Evolutionary conservation across 1,139 yeast species (phyloP).

Genomic region (Candida sanyaensis): DNA sequence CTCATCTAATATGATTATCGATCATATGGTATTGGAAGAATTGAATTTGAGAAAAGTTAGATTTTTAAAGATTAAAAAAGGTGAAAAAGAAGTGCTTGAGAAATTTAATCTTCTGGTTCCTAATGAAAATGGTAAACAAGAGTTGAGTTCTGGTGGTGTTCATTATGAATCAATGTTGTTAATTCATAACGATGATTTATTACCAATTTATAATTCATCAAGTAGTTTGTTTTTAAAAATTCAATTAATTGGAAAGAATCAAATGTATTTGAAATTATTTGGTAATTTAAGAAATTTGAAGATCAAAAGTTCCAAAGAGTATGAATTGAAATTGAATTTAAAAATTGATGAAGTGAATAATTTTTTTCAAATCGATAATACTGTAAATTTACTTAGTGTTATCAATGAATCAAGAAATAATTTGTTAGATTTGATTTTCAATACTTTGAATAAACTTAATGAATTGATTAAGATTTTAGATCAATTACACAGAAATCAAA

Average conservation of each 20-base stretch:
- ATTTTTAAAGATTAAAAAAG: slow-evolving; percentile 26
- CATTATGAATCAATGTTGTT: slow-evolving; percentile 33
- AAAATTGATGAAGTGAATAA: slow-evolving; percentile 22
- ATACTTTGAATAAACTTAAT: slow-evolving; percentile 32
- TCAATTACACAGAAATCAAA: slow-evolving; percentile 31
- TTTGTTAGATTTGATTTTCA: slow-evolving; percentile 29
- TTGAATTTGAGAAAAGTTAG: slow-evolving; percentile 43
- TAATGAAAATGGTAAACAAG: slow-evolving; percentile 6
- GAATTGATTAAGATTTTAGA: slow-evolving; percentile 35
- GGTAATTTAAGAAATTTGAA: slow-evolving; percentile 33
- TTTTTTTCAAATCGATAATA: slow-evolving; percentile 31
- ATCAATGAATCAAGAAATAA: slow-evolving; percentile 18
- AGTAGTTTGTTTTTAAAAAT: slow-evolving; percentile 37
- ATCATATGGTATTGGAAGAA: slow-evolving; percentile 66
- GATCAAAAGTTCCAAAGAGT: slow-evolving; percentile 14
- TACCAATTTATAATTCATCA: slow-evolving; percentile 39
- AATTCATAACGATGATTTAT: slow-evolving; percentile 33
- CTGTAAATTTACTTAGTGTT: slow-evolving; percentile 26
- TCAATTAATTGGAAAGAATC: slow-evolving; percentile 24
- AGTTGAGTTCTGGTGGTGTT: neutral
- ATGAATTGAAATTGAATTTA: slow-evolving; percentile 22
- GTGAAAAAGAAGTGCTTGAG: slow-evolving; percentile 10
- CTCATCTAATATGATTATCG: slow-evolving; percentile 61
- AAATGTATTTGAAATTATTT: slow-evolving; percentile 29
- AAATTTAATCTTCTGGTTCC: slow-evolving; percentile 15